Base-by-base conservation (phyloP, 2,329 filamentous ascomycete genomes). In the Penicillium paneum region DNA sequence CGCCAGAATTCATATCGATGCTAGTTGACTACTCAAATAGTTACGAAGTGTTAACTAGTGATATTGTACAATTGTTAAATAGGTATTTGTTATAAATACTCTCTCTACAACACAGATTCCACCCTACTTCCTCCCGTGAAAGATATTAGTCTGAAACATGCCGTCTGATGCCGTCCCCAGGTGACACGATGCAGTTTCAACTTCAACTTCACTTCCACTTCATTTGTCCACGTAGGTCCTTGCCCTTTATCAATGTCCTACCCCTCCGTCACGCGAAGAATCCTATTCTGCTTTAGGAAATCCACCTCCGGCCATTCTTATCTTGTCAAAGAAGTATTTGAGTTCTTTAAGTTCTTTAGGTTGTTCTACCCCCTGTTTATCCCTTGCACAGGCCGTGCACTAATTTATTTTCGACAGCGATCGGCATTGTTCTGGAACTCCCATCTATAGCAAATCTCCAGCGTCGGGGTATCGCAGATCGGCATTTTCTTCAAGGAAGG, bases 391-490 rank as follows among this genome's bases (percentile, higher is more conserved):
- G 42, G 15, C 19, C 48, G 52, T 50, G 51, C 40, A 24, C 21
- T 24, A 24, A 24, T 24, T 24, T 24, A 24, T 24, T 24, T 24
- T 24, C 21, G 21, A 24, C 21, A 24, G 21, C 21, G 21, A 49
- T 17, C 24, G 13, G 15, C 11, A 26, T 35, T 13, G 38, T 50
- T 50, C 48, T 50, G 39, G 48, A 50, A 49, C n/a, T 10, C 3
- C 21, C 5, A 15, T n/a, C 8, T 21, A 12, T 31, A 74, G 63
- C 17, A 75, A 57, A 45, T 75, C 71, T 31, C 69, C 67, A 11
- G 71, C 67, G 68, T 94, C 89, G 3, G 93, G 91, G 74, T 97
- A 97, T 68, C 94, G 81, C 63, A 97, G 76, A 75, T 97, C 93
- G 8, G 91, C 89, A 66, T 96, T 79, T 60, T 96, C 90, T 73